A percentile compares a stretch with the other conserved stretches of the same genome.
These are phyloP conservation scores for Lipomyces kockii DNA, from an alignment of 805 yeast species.

Conservation along the genomic window DNA sequence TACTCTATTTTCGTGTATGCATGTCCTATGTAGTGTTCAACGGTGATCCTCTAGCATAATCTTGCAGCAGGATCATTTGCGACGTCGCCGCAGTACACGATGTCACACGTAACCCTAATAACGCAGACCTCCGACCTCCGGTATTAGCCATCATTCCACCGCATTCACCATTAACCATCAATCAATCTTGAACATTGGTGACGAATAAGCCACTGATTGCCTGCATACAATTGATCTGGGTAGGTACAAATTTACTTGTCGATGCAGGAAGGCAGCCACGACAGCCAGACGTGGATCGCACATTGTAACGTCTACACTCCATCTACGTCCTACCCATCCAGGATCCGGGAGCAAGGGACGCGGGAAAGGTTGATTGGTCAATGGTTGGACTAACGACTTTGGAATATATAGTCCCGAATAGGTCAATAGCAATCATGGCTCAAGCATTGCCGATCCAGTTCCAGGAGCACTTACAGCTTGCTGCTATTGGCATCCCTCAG, in stretches of 20 bases:
- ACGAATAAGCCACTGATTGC: background rate
- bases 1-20: too few relatives aligned
- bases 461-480: slow-evolving; percentile 90
- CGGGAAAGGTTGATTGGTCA: background rate
- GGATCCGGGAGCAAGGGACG: background rate
- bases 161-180: background rate
- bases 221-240: background rate
- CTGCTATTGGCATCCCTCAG: slow-evolving; percentile 82
- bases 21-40: too few relatives aligned
- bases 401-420: background rate
- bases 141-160: too few relatives aligned
- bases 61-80: too few relatives aligned
- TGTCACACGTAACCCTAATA: too few relatives aligned
- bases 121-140: background rate
- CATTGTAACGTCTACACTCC: background rate
- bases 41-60: too few relatives aligned
- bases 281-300: background rate
- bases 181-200: background rate
- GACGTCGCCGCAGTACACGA: too few relatives aligned
- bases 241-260: background rate
- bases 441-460: slow-evolving; percentile 92
- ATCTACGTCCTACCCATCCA: background rate
- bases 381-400: background rate
- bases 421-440: slow-evolving; percentile 20
- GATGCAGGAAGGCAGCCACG: background rate